Conservation (phyloP, 108 stramenopile species). For the Cyclotella kingstonii region DNA sequence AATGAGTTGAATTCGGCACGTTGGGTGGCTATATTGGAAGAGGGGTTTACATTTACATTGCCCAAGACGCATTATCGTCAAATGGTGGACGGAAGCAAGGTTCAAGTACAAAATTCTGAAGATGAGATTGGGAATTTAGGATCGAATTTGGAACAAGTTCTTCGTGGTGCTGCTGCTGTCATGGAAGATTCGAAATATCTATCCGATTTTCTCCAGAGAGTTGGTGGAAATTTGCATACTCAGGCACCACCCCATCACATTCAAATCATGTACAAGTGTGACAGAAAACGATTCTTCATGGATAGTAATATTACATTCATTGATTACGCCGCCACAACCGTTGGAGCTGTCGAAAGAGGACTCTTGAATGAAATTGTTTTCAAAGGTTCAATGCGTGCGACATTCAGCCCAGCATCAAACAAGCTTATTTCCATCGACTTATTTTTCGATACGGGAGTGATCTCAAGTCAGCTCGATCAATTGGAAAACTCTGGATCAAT, state of each 20-base stretch:
- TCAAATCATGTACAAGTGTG: slow-evolving; percentile 55
- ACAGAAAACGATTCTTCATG: slow-evolving; percentile 79
- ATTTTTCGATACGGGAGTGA: slow-evolving; percentile 60
- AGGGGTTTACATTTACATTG: slow-evolving; percentile 68
- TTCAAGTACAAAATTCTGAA: slow-evolving; percentile 3
- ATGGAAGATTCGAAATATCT: slow-evolving; percentile 66
- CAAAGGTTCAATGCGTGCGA: slow-evolving; percentile 57
- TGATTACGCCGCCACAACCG: slow-evolving; percentile 61
- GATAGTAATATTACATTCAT: slow-evolving; percentile 69
- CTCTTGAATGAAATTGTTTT: slow-evolving; percentile 48
- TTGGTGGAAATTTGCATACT: slow-evolving; percentile 18
- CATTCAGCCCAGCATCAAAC: slow-evolving; percentile 83
- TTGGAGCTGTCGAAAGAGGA: slow-evolving; percentile 49
- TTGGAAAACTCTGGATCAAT: slow-evolving; percentile 17
- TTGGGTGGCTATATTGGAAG: slow-evolving; percentile 84
- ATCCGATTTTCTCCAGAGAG: slow-evolving; percentile 54
- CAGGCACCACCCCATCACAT: slow-evolving; percentile 18
- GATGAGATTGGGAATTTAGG: slow-evolving; percentile 1
- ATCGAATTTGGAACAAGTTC: slow-evolving; percentile 49
- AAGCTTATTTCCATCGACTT: slow-evolving; percentile 75
- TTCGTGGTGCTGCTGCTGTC: slow-evolving; percentile 58
- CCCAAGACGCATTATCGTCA: slow-evolving; percentile 63
- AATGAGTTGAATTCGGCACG: slow-evolving; percentile 69
- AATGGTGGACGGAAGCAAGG: slow-evolving; percentile 45
- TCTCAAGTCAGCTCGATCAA: slow-evolving; percentile 53